phyloP scores from a whole-genome alignment of 257 asterid genomes.

The Nicotiana tomentosiformis region DNA sequence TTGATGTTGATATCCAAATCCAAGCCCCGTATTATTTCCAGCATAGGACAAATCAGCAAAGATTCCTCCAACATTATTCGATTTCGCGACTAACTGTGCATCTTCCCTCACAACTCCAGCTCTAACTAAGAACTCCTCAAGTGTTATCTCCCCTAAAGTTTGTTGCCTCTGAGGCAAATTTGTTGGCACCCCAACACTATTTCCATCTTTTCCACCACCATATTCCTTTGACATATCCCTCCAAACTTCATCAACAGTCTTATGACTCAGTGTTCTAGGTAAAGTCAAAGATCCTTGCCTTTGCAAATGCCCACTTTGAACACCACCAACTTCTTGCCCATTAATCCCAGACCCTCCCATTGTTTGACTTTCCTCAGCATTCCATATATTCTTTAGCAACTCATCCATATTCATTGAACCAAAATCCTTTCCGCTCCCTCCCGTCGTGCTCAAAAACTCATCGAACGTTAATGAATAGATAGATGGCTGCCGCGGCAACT shows the following conservation, averaged over 20 bases:
- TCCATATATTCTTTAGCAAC: constrained; percentile 85
- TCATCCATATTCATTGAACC: constrained; percentile 99
- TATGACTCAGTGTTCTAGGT: constrained; percentile 88
- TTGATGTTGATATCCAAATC: constrained; percentile 47
- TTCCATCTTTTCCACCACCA: constrained; percentile 28
- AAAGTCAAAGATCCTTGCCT: constrained; percentile 86
- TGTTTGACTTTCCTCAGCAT: constrained; percentile 80
- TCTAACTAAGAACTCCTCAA: constrained; percentile 76
- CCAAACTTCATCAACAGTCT: constrained; percentile 98
- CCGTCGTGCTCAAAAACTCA: constrained; percentile 67
- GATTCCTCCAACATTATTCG: constrained; percentile 27
- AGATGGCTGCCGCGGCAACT: constrained; percentile 64
- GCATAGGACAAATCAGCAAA: constrained; percentile 37
- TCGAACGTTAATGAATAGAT: constrained; percentile 86
- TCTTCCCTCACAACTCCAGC: constrained; percentile 93
- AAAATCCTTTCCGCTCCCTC: constrained; percentile 71
- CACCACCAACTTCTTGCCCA: constrained; percentile 24
- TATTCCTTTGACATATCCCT: constrained; percentile 59
- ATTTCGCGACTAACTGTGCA: constrained; percentile 37
- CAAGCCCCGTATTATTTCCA: constrained; percentile 34
- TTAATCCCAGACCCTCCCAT: constrained; percentile 28
- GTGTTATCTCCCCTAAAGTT: constrained; percentile 80
- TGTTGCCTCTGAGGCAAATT: constrained; percentile 58
- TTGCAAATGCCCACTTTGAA: constrained; percentile 46
- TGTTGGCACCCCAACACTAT: constrained; percentile 23